Conservation (phyloP, 73 alveolate species). For the Stentor coeruleus region DNA sequence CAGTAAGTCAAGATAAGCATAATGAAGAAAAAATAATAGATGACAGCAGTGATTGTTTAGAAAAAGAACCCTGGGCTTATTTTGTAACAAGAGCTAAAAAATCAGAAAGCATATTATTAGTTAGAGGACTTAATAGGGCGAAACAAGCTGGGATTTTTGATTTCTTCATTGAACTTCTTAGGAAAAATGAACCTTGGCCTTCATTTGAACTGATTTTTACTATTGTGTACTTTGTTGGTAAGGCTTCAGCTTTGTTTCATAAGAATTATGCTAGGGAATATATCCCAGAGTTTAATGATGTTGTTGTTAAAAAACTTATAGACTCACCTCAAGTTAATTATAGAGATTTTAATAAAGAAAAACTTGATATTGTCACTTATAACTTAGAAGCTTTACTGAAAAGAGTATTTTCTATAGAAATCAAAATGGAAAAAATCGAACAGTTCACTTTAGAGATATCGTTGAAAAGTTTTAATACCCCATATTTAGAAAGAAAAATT, state of each 20-base stretch:
- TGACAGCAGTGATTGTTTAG: constrained; percentile 52
- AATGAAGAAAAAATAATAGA: constrained; percentile 51
- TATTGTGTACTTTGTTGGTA: constrained; percentile 55
- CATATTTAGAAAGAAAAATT: constrained; percentile 70
- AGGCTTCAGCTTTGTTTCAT: constrained; percentile 45
- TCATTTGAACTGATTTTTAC: constrained; percentile 46
- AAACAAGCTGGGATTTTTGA: constrained; percentile 66
- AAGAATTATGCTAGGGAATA: constrained; percentile 45
- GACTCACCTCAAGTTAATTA: constrained; percentile 50
- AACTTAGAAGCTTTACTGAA: constrained; percentile 44
- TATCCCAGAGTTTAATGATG: constrained; percentile 46
- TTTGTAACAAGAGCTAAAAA: constrained; percentile 67
- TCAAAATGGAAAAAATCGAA: constrained; percentile 47
- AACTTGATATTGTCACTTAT: constrained; percentile 50
- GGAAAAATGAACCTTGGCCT: constrained; percentile 35
- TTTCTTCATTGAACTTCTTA: constrained; percentile 43
- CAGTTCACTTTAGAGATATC: constrained; percentile 59
- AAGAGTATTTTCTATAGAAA: constrained; percentile 41
- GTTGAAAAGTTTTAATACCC: constrained; percentile 53
- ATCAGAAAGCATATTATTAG: constrained; percentile 42
- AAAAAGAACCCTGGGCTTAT: constrained; percentile 35
- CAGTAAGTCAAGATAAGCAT: constrained; percentile 13
- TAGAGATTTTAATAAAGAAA: constrained; percentile 68
- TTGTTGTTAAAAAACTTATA: constrained; percentile 50
- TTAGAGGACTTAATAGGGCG: constrained; percentile 49